phyloP scores from a whole-genome alignment of 768 basidiomycete genomes.

The Wakefieldia striispora region DNA sequence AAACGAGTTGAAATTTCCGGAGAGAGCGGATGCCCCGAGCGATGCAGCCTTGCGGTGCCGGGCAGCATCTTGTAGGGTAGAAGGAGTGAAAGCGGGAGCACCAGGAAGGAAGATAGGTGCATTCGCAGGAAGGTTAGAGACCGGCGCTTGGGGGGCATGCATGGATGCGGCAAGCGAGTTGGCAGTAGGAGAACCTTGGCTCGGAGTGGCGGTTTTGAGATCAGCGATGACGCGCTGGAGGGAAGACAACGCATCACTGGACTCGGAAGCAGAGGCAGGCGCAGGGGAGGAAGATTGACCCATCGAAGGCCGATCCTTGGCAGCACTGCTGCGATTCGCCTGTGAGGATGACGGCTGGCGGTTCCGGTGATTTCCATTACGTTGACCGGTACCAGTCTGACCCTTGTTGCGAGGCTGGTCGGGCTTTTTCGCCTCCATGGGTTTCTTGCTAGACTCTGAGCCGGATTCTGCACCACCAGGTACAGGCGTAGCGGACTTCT shows the following conservation, averaged over 20 bases:
- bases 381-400: conserved; percentile 45
- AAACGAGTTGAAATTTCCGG: conserved; percentile 65
- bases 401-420: conserved; percentile 50
- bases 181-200: conserved; percentile 39
- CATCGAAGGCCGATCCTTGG: conserved; percentile 46
- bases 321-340: conserved; percentile 48
- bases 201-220: conserved; percentile 77
- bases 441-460: conserved; percentile 69
- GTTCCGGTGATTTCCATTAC: conserved; percentile 53
- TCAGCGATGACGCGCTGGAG: conserved; percentile 94
- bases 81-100: conserved; percentile 51
- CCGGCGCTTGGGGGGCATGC: conserved; percentile 43
- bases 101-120: conserved; percentile 78
- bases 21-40: conserved; percentile 56
- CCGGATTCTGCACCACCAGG: conserved; percentile 58
- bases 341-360: conserved; percentile 58
- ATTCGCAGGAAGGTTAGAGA: conserved; percentile 58
- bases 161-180: conserved; percentile 43
- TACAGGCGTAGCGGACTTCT: conserved; percentile 42
- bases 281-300: conserved; percentile 43
- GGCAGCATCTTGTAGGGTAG: conserved; percentile 43
- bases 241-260: conserved; percentile 79
- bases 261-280: conserved; percentile 53
- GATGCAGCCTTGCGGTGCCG: conserved; percentile 84
- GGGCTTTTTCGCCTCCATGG: conserved; percentile 53